Percentiles rank a stretch among this genome's conserved stretches.
Conservation (phyloP, 805 yeast species). For the Grigorovia transvaalensis region DNA sequence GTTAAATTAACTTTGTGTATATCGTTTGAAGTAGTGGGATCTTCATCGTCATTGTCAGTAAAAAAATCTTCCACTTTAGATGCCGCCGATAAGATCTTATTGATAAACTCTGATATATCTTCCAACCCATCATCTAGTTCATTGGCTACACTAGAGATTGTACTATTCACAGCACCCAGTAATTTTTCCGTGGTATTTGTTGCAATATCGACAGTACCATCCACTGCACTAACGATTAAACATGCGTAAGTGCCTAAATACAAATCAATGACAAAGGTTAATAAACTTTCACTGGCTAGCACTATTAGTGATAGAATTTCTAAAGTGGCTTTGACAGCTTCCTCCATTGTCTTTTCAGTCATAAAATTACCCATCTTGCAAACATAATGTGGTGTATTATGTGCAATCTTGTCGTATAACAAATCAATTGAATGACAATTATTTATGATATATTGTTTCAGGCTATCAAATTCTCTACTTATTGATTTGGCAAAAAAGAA, state of each 20-base stretch:
- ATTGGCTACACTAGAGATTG: constrained; percentile 42
- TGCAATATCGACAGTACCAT: constrained; percentile 63
- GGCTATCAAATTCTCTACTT: constrained; percentile 31
- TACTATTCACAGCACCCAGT: constrained; percentile 49
- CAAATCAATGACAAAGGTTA: constrained; percentile 58
- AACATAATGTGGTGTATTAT: constrained; percentile 47
- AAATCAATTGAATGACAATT: constrained; percentile 42
- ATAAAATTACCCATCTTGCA: constrained; percentile 45
- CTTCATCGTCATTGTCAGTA: constrained; percentile 32
- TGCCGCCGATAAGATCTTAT: constrained; percentile 42
- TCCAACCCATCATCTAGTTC: constrained; percentile 59
- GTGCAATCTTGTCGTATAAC: constrained; percentile 22
- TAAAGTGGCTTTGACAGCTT: constrained; percentile 38
- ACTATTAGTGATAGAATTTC: constrained; percentile 37
- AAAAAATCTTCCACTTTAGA: constrained; percentile 48
- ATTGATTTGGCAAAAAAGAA: constrained; percentile 44
- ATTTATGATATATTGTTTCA: constrained; percentile 30
- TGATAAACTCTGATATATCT: constrained; percentile 47
- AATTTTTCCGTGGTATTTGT: constrained; percentile 60
- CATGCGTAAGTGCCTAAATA: constrained; percentile 84
- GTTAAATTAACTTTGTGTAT: constrained; percentile 40
- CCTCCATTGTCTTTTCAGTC: constrained; percentile 37
- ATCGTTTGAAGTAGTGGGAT: constrained; percentile 8
- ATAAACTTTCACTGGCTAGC: constrained; percentile 46
- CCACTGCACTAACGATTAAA: constrained; percentile 60